These are phyloP conservation scores for Termitomyces sp. DNA, from an alignment of 768 basidiomycete species.

Conservation along the genomic window DNA sequence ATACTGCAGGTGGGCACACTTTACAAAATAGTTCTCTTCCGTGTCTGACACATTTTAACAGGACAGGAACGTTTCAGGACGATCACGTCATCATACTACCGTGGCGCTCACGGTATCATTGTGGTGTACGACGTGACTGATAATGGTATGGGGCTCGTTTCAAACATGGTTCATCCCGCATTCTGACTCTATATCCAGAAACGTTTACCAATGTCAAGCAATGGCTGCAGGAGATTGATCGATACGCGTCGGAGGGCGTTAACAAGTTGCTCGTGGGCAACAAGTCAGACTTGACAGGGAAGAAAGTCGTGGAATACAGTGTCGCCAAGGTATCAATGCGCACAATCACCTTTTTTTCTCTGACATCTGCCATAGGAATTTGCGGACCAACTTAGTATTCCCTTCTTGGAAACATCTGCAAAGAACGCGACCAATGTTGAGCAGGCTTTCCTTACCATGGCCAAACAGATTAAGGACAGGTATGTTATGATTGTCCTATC, in stretches of 20 bases:
- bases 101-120: conserved; percentile 97
- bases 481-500: conserved; percentile 28
- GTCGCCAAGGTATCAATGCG: conserved; percentile 66
- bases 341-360: neutral
- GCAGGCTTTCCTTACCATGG: conserved; percentile 99
- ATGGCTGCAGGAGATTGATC: conserved; percentile 90
- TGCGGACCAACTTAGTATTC: conserved; percentile 89
- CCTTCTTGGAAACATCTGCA: conserved; percentile 98
- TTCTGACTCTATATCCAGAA: conserved; percentile 47
- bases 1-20: conserved; percentile 76
- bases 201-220: conserved; percentile 96
- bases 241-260: conserved; percentile 96
- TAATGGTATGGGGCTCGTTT: conserved; percentile 53
- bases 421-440: conserved; percentile 99
- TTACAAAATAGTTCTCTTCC: neutral
- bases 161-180: neutral
- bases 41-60: conserved; percentile 27
- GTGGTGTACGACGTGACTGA: conserved; percentile 99
- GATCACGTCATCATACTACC: conserved; percentile 99
- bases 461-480: conserved; percentile 95
- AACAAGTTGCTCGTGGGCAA: conserved; percentile 99
- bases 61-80: conserved; percentile 99
- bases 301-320: conserved; percentile 91
- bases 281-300: conserved; percentile 97
- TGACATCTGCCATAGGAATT: conserved; percentile 63